These are phyloP conservation scores for Naganishia kalamii DNA, from an alignment of 768 basidiomycete species.

Conservation along the genomic window DNA sequence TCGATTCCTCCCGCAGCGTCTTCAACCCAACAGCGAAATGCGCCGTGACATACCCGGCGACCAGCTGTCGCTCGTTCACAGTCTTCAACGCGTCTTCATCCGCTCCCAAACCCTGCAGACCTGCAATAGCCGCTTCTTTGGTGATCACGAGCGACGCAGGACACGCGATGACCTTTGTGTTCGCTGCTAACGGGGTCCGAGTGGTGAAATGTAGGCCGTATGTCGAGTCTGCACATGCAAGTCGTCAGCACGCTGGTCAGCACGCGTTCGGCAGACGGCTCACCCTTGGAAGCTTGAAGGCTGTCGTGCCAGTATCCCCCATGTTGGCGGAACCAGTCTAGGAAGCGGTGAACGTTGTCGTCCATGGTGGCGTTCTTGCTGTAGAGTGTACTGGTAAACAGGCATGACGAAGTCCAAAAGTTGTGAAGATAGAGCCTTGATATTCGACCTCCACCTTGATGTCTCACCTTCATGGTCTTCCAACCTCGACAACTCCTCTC, in stretches of 20 bases:
- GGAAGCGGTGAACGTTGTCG: neutral
- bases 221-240: neutral
- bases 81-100: neutral
- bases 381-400: too few species aligned
- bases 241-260: neutral
- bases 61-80: slow-evolving; percentile 19
- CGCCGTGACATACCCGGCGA: slow-evolving; percentile 8
- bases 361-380: too few species aligned
- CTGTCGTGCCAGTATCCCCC: slow-evolving; percentile 11
- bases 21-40: slow-evolving; percentile 12
- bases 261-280: neutral
- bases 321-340: slow-evolving; percentile 11
- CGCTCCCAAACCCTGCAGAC: neutral
- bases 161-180: slow-evolving; percentile 5
- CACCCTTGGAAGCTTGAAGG: neutral
- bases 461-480: too few species aligned
- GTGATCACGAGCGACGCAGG: slow-evolving; percentile 1
- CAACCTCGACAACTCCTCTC: too few species aligned
- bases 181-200: neutral
- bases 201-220: slow-evolving; percentile 4
- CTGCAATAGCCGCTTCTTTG: neutral
- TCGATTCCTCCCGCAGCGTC: neutral
- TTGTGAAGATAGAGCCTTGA: too few species aligned
- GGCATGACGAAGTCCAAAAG: too few species aligned
- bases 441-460: too few species aligned